These are phyloP conservation scores for Xerocomellus chrysenteron DNA, from an alignment of 768 basidiomycete species.

Conservation along the genomic window DNA sequence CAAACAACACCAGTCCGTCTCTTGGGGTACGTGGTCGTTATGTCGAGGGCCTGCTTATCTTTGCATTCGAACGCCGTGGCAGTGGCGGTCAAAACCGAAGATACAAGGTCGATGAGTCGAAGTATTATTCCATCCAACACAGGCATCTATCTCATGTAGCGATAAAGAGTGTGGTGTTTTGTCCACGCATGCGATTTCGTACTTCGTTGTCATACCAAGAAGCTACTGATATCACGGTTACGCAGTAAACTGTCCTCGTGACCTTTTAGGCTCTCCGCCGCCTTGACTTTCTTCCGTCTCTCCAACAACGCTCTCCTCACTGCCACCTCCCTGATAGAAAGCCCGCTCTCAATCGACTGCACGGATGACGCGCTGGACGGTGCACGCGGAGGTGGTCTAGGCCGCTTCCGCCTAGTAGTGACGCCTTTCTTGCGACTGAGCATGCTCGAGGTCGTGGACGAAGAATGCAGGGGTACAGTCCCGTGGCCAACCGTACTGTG, in stretches of 20 bases:
- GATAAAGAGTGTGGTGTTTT: not conserved
- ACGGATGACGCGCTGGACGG: conserved; percentile 29
- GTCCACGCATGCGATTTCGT: not conserved
- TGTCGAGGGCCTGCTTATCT: too few species aligned
- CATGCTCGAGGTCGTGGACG: conserved; percentile 16
- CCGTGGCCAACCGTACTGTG: not conserved
- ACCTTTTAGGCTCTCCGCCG: not conserved
- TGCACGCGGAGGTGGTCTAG: conserved; percentile 17
- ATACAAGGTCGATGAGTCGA: not conserved
- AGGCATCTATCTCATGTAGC: not conserved
- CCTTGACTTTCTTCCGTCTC: conserved; percentile 24
- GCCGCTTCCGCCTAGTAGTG: conserved; percentile 17
- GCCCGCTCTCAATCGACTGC: conserved; percentile 21
- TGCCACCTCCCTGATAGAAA: conserved; percentile 22
- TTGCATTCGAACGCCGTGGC: too few species aligned
- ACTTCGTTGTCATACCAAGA: not conserved
- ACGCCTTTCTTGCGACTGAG: conserved; percentile 23
- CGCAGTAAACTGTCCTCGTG: not conserved
- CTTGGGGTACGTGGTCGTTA: too few species aligned
- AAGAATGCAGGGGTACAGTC: not conserved
- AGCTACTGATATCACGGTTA: not conserved
- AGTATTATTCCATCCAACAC: not conserved
- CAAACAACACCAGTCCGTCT: too few species aligned
- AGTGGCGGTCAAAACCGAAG: not conserved
- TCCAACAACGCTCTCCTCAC: conserved; percentile 28